Percentiles rank a stretch among this genome's conserved stretches.
phyloP scores from a whole-genome alignment of 2,329 filamentous ascomycete genomes.

The Catunica adiposa region DNA sequence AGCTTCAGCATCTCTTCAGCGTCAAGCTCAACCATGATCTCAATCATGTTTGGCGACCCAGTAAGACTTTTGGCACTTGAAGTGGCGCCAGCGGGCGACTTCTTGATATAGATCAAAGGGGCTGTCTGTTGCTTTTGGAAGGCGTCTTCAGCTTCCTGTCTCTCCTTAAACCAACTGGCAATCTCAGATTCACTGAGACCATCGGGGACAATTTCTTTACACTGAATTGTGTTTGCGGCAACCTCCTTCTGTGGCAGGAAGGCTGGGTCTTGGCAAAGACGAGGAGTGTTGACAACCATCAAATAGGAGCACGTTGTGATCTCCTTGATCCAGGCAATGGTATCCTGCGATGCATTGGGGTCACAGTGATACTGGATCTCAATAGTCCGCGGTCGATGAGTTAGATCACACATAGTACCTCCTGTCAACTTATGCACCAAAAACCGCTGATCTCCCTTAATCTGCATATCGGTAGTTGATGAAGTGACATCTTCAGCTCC shows the following conservation, averaged over 20 bases:
- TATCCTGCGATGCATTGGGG: constrained; percentile 52
- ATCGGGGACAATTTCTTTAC: constrained; percentile 47
- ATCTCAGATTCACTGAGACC: constrained; percentile 20
- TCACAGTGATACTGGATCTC: constrained; percentile 73
- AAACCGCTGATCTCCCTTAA: constrained; percentile 71
- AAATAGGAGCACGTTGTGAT: constrained; percentile 80
- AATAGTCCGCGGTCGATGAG: constrained; percentile 62
- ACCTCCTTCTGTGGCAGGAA: constrained; percentile 70
- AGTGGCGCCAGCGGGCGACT: background rate
- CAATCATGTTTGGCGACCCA: constrained; percentile 6
- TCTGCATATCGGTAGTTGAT: constrained; percentile 42
- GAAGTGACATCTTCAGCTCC: constrained; percentile 11
- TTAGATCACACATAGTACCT: constrained; percentile 75
- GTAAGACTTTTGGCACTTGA: constrained; percentile 15
- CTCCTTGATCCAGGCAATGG: constrained; percentile 87
- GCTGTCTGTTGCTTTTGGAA: constrained; percentile 1
- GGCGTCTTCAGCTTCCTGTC: constrained; percentile 19
- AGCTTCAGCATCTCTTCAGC: constrained; percentile 9
- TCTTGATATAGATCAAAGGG: constrained; percentile 6
- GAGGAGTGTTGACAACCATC: constrained; percentile 82
- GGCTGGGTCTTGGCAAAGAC: constrained; percentile 72
- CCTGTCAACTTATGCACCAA: constrained; percentile 66
- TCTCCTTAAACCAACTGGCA: constrained; percentile 28
- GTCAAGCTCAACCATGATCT: constrained; percentile 14
- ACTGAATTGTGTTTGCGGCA: constrained; percentile 59